Evolutionary conservation across 192 early-diverging fungal species (phyloP), one percentile per base, ranked within the genome.

Genomic region (Kickxella alabastrina): DNA sequence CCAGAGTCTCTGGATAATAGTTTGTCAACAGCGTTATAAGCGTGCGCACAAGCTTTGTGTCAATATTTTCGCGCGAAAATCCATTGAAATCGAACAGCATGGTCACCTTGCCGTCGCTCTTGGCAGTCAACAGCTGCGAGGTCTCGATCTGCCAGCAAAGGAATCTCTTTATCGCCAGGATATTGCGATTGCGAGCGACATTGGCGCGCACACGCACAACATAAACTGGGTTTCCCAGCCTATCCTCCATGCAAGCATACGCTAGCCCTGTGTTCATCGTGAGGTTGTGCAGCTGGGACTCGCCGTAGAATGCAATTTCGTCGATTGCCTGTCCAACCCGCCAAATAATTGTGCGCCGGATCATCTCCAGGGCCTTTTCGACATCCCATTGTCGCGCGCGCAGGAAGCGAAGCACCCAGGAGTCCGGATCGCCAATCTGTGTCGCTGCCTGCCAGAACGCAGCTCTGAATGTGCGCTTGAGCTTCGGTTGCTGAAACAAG

Each of bases 1-100:
- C 93, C 8, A 96, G 79, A 2, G 81, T 84, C 65, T 96, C 93
- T 1, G 93, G 93, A 51, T 93, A 96, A 60, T 92, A 91, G 43
- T 80, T 82, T 57, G 92, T 85, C 68, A 95, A 83, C 65, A 84
- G 82, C 19, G 75, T 70, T 19, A 92, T 74, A 17, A 95, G 79
- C 52, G 92, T 86, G 43, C 87, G 85, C 15, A 91, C 77, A 35
- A 86, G 80, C 10, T 77, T 64, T 15, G 80, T 66, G 53, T 92
- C 89, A 51, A 91, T 83, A 63, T 91, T 90, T 6, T 69, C 77
- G 50, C 90, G 54, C 7, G 82, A 68, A 48, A 92, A 88, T 4
- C 75, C 83, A 5, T 71, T 79, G 62, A 94, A 49, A 66, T 94
- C 88, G 62, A 93, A 93, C 22, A 92, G 65, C 28, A 93, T 74